phyloP scores from a whole-genome alignment of 2,329 filamentous ascomycete species.

The Cadophora sp. region DNA sequence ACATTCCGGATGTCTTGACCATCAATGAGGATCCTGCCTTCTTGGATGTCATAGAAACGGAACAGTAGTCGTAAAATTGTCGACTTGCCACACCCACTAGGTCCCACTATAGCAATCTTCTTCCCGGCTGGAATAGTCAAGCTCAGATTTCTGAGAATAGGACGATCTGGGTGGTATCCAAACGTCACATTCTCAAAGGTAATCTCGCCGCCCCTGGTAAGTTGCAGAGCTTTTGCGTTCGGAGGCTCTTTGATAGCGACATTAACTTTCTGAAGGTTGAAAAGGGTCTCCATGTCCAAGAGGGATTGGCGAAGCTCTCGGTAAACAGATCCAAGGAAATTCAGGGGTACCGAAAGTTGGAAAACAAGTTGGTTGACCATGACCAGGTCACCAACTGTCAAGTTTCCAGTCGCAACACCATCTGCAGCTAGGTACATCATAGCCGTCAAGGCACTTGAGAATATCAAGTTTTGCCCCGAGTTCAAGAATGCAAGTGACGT shows the following conservation, averaged over 20 bases:
- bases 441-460: conserved; percentile 87
- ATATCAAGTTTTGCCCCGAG: conserved; percentile 95
- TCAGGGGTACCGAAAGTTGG: conserved; percentile 94
- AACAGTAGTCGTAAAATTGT: conserved; percentile 91
- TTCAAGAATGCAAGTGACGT: conserved; percentile 94
- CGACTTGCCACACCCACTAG: conserved; percentile 94
- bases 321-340: conserved; percentile 98
- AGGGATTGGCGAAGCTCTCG: conserved; percentile 93
- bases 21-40: conserved; percentile 87
- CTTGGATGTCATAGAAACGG: conserved; percentile 90
- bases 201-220: conserved; percentile 85
- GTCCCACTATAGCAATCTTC: conserved; percentile 94
- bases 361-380: conserved; percentile 99
- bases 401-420: conserved; percentile 78
- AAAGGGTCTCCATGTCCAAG: conserved; percentile 97
- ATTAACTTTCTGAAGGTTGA: conserved; percentile 97
- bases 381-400: conserved; percentile 95
- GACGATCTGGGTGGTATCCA: conserved; percentile 85
- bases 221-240: conserved; percentile 73
- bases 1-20: conserved; percentile 90
- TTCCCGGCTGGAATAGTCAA: conserved; percentile 94
- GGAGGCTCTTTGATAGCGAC: conserved; percentile 81
- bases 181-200: conserved; percentile 95
- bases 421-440: conserved; percentile 99
- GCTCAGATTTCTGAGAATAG: conserved; percentile 83